Base-by-base conservation (phyloP, 306 rosid genomes). In the Begonia peltatifolia region DNA sequence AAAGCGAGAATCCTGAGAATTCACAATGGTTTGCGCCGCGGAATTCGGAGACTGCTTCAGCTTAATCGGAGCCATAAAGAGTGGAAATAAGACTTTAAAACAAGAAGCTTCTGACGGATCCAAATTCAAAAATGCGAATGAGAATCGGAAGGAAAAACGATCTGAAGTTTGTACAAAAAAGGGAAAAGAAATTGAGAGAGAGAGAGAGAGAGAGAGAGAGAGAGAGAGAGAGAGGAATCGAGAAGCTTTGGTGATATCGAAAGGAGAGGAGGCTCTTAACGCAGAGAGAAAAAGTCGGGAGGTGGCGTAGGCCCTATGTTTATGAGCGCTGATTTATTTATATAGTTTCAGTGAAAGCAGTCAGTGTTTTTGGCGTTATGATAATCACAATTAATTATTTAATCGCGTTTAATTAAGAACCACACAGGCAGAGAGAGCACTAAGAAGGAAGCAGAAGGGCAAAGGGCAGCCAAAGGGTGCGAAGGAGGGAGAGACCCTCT, bases 1-100 rank as follows among this genome's bases (percentile, higher is more conserved):
- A 56, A 78, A 53, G 10, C 72, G 77, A 0, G 82, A 77, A 14
- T 88, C 95, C 48, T 84, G 84, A 3, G 72, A 11, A 6, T 71
- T 12, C 12, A 70, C 47, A 54, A 72, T 56, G 7, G 79, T 60
- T 16, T 67, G 62, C 4, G 73, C 55, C 18, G 83, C 35, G 1
- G 83, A 59, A 57, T 15, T 61, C 0, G 79, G 10, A 11, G 95
- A 50, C 14, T 74, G 80, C 65, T 79, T 85, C 63, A 74, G 69
- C 0, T 67, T 81, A 52, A 81, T 54, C 3, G 92, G 84, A 52
- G 81, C 78, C 84, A 79, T 59, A 13, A 54, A 10, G 10, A 25
- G 30, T 46, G 54, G 38, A 42, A 6, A 8, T 50, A 41, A 14
- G 9, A 50, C 6, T 50, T 30, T 5, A 7, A 30, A 4, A 58